These are phyloP conservation scores for Fagus sylvatica DNA, from an alignment of 306 rosid species.

Conservation along the genomic window DNA sequence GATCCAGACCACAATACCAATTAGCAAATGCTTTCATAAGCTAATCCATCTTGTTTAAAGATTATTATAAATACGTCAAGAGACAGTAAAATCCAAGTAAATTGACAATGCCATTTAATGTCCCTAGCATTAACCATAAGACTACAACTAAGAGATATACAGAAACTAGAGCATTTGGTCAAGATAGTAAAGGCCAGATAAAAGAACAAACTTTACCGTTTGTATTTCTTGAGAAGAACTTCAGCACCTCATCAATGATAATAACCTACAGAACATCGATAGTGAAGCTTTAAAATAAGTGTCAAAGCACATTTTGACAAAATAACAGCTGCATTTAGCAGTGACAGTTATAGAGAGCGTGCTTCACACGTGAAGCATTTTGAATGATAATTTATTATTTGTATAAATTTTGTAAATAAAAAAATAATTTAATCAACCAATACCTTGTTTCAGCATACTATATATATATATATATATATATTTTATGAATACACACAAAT, in stretches of 20 bases:
- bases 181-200: constrained; percentile 1
- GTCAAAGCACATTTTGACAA: background rate
- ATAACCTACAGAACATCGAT: constrained; percentile 57
- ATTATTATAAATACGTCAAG: background rate
- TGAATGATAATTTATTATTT: background rate
- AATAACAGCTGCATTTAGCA: constrained; percentile 2
- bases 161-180: constrained; percentile 1
- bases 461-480: background rate
- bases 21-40: background rate
- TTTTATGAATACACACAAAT: background rate
- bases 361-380: background rate
- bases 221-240: constrained; percentile 85
- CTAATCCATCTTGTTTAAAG: background rate
- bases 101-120: background rate
- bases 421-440: background rate
- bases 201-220: constrained; percentile 49
- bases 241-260: constrained; percentile 85
- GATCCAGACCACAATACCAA: background rate
- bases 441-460: background rate
- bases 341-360: background rate
- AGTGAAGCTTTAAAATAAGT: constrained; percentile 10
- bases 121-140: background rate
- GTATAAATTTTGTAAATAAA: background rate
- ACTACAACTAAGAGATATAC: background rate
- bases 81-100: background rate